A percentile compares a stretch with the other conserved stretches of the same genome.
These are phyloP conservation scores for Calonectria pseudoturangicola DNA, from an alignment of 2,329 filamentous ascomycete genomes.

Conservation along the genomic window DNA sequence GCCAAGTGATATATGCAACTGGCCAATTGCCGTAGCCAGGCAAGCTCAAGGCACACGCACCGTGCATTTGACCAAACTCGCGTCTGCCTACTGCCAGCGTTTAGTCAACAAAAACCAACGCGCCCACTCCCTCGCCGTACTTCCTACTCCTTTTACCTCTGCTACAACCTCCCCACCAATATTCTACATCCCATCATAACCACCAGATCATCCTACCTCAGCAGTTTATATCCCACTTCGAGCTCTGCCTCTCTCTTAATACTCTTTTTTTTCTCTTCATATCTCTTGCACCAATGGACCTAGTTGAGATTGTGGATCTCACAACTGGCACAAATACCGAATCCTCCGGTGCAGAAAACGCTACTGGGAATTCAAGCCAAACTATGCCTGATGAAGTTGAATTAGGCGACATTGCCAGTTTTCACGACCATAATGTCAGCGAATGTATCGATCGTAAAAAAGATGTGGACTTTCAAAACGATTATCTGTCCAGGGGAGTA, in stretches of 20 bases:
- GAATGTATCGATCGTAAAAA: background rate
- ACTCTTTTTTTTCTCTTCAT: background rate
- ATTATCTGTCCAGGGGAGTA: background rate
- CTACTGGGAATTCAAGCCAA: background rate
- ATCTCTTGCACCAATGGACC: background rate
- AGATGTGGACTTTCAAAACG: background rate
- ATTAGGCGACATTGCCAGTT: background rate
- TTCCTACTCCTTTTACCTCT: background rate
- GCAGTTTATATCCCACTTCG: too few species aligned
- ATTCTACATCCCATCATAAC: background rate
- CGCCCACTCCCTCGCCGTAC: background rate
- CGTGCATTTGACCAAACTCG: background rate
- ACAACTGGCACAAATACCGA: background rate
- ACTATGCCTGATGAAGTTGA: background rate
- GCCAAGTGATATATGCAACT: background rate
- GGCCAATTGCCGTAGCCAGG: background rate
- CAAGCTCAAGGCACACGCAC: background rate
- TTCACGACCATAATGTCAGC: background rate
- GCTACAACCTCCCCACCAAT: background rate
- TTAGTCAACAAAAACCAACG: background rate
- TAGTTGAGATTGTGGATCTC: background rate
- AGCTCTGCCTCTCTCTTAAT: background rate
- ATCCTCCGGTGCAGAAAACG: background rate
- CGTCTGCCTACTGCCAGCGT: background rate
- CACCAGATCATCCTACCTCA: background rate